phyloP scores from a whole-genome alignment of 1,284 basidiomycete genomes.

The Apiotrichum porosum region DNA sequence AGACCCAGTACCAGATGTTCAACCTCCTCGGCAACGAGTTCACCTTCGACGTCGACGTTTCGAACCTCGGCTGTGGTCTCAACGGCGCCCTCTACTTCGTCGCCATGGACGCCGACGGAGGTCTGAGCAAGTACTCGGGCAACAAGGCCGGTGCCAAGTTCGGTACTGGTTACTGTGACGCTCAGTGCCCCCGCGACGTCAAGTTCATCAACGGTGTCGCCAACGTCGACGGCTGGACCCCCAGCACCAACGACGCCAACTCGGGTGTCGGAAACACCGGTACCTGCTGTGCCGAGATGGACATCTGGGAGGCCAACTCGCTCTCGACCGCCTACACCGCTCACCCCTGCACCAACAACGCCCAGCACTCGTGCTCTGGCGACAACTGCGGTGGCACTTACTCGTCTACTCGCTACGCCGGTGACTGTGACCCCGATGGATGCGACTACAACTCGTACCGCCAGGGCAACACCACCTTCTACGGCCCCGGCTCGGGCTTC shows the following conservation, averaged over 20 bases:
- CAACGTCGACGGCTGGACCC: neutral
- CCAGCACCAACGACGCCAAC: neutral
- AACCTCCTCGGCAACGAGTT: conserved; percentile 4
- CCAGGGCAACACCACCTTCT: conserved; percentile 2
- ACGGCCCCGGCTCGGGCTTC: conserved; percentile 1
- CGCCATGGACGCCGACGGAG: conserved; percentile 1
- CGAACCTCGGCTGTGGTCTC: neutral
- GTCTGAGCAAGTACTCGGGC: neutral
- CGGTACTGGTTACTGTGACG: conserved; percentile 1
- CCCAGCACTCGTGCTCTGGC: neutral
- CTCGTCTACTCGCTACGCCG: conserved; percentile 1
- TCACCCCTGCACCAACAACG: neutral
- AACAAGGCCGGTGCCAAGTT: conserved; percentile 3
- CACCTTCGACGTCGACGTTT: conserved; percentile 1
- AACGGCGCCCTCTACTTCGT: conserved; percentile 3
- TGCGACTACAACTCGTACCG: conserved; percentile 1
- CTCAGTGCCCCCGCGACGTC: conserved; percentile 1
- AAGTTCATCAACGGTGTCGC: neutral
- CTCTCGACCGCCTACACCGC: neutral
- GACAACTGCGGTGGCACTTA: conserved; percentile 1
- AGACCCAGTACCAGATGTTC: conserved; percentile 1
- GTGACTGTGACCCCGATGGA: conserved; percentile 3
- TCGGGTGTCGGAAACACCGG: neutral
- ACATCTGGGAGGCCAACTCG: conserved; percentile 1
- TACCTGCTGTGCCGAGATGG: neutral